A percentile compares a stretch with the other conserved stretches of the same genome.
Conservation (phyloP, 257 asterid species). For the Galeopsis tetrahit region DNA sequence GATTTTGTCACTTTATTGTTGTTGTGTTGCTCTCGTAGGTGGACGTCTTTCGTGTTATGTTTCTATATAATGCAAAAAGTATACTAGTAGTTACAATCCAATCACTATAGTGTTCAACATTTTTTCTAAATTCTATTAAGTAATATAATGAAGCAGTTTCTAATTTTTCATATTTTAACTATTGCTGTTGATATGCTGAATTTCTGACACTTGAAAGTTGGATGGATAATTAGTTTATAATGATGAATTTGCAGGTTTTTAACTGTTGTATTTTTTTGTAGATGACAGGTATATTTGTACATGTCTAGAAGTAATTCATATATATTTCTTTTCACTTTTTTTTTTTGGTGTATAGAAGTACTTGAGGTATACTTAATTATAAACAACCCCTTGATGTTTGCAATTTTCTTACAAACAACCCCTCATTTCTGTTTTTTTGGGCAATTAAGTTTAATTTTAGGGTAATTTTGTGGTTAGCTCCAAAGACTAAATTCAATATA, state of each 20-base stretch:
- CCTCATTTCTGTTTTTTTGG: background rate
- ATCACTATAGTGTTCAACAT: background rate
- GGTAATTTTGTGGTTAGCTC: too few relatives aligned
- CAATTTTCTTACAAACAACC: background rate
- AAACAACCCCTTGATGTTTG: background rate
- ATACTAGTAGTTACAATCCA: background rate
- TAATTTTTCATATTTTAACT: background rate
- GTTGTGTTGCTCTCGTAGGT: background rate
- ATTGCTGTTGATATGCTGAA: background rate
- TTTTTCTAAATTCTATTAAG: background rate
- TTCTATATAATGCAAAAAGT: slow-evolving; percentile 1
- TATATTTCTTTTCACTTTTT: background rate
- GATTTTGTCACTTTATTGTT: slow-evolving; percentile 11
- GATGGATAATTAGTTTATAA: background rate
- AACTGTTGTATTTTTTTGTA: background rate
- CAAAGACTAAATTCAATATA: too few relatives aligned
- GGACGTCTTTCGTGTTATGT: slow-evolving; percentile 16
- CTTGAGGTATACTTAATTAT: background rate
- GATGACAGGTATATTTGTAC: background rate
- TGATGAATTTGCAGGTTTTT: background rate
- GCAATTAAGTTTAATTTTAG: too few relatives aligned
- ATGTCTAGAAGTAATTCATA: background rate
- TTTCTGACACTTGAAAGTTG: background rate
- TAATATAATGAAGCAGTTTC: background rate
- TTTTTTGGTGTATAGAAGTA: too few relatives aligned